phyloP scores from a whole-genome alignment of 768 basidiomycete species.

The Auriculariales sp. region DNA sequence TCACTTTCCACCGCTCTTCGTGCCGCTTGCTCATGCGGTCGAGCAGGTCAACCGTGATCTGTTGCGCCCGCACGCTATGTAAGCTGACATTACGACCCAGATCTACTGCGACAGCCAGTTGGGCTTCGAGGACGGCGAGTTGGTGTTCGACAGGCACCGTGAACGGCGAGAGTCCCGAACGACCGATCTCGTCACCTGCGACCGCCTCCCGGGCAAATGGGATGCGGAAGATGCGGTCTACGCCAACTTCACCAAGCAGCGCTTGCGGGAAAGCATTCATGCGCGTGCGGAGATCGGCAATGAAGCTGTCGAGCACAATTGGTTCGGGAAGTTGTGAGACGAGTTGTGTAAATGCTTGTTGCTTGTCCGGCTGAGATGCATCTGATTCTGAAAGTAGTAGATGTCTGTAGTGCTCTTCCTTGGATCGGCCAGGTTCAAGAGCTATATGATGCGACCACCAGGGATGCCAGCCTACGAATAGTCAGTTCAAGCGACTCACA shows the following conservation, averaged over 20 bases:
- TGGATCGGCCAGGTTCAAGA: conserved; percentile 25
- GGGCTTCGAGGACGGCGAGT: conserved; percentile 60
- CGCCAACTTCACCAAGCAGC: conserved; percentile 87
- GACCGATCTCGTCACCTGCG: conserved; percentile 8
- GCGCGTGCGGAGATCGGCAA: conserved; percentile 43
- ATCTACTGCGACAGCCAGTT: conserved; percentile 75
- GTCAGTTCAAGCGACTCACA: neutral
- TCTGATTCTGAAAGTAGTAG: conserved; percentile 39
- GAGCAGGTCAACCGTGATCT: conserved; percentile 54
- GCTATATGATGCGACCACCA: conserved; percentile 83
- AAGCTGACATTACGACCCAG: conserved; percentile 65
- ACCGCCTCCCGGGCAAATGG: conserved; percentile 27
- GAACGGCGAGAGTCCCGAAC: conserved; percentile 57
- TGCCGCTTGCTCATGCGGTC: conserved; percentile 41
- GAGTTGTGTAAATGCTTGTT: conserved; percentile 37
- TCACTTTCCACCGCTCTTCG: conserved; percentile 38
- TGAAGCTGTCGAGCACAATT: conserved; percentile 37
- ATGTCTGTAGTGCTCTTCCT: conserved; percentile 58
- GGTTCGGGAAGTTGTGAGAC: conserved; percentile 63
- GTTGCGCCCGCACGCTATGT: conserved; percentile 72
- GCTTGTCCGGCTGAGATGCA: conserved; percentile 11
- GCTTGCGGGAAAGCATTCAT: conserved; percentile 49
- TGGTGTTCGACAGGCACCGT: conserved; percentile 72
- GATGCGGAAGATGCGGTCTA: conserved; percentile 71
- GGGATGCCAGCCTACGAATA: conserved; percentile 65